Conservation (phyloP, 371 early-diverging fungal genomes). For the Blakeslea trispora region DNA sequence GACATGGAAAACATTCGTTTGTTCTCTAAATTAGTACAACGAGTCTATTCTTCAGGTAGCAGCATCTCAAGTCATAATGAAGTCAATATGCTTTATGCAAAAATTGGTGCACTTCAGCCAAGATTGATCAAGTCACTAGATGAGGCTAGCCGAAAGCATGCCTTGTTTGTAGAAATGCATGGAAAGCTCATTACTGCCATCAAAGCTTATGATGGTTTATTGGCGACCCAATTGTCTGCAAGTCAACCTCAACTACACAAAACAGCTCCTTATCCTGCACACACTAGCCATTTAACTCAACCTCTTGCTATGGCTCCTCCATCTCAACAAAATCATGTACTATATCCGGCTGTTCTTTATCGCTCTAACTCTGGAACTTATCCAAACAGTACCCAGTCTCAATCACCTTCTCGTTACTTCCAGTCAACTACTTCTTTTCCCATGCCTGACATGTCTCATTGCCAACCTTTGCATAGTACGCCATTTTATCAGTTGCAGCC, state of each 20-base stretch:
- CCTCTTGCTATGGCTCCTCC: too few species aligned
- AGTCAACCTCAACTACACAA: not conserved
- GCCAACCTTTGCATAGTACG: not conserved
- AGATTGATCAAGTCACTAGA: slow-evolving; percentile 69
- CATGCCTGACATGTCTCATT: not conserved
- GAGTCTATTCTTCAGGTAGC: slow-evolving; percentile 49
- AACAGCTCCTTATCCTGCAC: not conserved
- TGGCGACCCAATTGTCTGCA: slow-evolving; percentile 22
- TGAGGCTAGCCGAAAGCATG: slow-evolving; percentile 65
- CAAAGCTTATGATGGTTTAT: slow-evolving; percentile 77
- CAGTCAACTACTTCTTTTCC: not conserved
- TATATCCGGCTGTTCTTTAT: too few species aligned
- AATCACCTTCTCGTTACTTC: not conserved
- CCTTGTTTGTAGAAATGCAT: slow-evolving; percentile 60
- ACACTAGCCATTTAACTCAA: too few species aligned
- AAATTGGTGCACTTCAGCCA: slow-evolving; percentile 69
- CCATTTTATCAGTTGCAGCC: not conserved
- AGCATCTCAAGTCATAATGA: slow-evolving; percentile 64
- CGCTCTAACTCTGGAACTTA: too few species aligned
- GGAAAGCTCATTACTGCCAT: slow-evolving; percentile 76
- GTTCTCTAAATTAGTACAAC: slow-evolving; percentile 69
- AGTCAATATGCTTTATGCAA: slow-evolving; percentile 64
- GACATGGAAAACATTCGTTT: slow-evolving; percentile 76
- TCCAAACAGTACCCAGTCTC: too few species aligned
- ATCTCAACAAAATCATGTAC: too few species aligned